Conservation (phyloP, 2,329 filamentous ascomycete genomes). For the Sporothrix pseudoabietina region DNA sequence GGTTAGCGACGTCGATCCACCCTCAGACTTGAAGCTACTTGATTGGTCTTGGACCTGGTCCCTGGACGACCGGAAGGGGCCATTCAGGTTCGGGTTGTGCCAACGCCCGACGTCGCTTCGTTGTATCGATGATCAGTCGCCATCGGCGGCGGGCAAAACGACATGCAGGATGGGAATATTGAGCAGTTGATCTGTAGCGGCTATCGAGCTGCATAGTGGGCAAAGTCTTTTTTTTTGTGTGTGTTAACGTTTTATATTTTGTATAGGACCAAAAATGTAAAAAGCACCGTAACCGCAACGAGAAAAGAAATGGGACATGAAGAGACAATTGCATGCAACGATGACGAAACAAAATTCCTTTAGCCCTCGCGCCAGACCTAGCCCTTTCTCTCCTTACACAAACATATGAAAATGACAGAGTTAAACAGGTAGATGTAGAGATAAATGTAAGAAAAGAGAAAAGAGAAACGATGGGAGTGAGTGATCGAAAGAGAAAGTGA, state of each 20-base stretch:
- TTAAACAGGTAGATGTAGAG: conserved; percentile 16
- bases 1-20: conserved; percentile 18
- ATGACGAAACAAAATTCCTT: conserved; percentile 24
- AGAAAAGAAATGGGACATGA: not conserved
- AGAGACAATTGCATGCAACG: conserved; percentile 21
- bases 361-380: conserved; percentile 25
- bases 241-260: not conserved
- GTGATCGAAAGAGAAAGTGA: not conserved
- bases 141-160: not conserved
- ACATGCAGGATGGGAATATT: not conserved
- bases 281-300: not conserved
- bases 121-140: not conserved
- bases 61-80: conserved; percentile 14
- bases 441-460: not conserved
- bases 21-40: conserved; percentile 1
- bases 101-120: not conserved
- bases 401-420: not conserved
- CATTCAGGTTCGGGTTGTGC: not conserved
- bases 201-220: not conserved
- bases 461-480: not conserved
- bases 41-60: not conserved
- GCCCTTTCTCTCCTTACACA: conserved; percentile 17
- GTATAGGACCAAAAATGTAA: conserved; percentile 5
- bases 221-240: not conserved
- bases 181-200: not conserved